Percentiles rank a stretch among this genome's conserved stretches.
Evolutionary conservation across 1,284 basidiomycete species (phyloP).

Genomic region (Ganoderma sinense): DNA sequence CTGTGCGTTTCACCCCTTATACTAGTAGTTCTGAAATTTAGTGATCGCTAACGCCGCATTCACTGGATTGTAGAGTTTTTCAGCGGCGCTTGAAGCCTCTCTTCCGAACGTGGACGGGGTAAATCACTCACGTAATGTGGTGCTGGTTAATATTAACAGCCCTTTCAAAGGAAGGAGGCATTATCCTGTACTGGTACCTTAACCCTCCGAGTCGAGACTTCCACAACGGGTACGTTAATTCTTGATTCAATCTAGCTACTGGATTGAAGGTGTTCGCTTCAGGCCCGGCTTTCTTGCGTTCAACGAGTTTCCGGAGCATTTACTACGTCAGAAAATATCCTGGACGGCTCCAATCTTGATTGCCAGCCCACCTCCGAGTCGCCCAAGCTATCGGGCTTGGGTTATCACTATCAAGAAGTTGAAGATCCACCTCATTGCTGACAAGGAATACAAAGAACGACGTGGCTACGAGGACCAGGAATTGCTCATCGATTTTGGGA

Average conservation of each 20-base stretch:
- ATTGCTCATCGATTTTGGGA: neutral
- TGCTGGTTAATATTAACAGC: neutral
- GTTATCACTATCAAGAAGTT: neutral
- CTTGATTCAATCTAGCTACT: too few relatives aligned
- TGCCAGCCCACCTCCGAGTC: too few relatives aligned
- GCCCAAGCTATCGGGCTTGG: neutral
- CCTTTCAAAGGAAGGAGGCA: neutral
- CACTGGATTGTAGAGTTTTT: neutral
- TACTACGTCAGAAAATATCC: neutral
- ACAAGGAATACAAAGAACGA: neutral
- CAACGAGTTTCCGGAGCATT: neutral
- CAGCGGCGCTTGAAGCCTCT: neutral
- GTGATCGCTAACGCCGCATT: neutral
- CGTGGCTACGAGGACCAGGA: neutral
- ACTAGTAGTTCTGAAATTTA: too few relatives aligned
- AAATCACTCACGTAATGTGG: neutral
- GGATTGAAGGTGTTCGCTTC: neutral
- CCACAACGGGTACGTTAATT: neutral
- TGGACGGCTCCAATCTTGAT: neutral
- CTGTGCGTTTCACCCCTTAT: neutral
- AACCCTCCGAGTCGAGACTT: neutral
- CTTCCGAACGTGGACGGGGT: neutral
- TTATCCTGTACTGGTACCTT: neutral
- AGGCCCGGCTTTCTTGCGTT: neutral
- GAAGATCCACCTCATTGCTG: neutral